Conservation (phyloP, 2,329 filamentous ascomycete species). For the Tolypocladium cylindrosporum region DNA sequence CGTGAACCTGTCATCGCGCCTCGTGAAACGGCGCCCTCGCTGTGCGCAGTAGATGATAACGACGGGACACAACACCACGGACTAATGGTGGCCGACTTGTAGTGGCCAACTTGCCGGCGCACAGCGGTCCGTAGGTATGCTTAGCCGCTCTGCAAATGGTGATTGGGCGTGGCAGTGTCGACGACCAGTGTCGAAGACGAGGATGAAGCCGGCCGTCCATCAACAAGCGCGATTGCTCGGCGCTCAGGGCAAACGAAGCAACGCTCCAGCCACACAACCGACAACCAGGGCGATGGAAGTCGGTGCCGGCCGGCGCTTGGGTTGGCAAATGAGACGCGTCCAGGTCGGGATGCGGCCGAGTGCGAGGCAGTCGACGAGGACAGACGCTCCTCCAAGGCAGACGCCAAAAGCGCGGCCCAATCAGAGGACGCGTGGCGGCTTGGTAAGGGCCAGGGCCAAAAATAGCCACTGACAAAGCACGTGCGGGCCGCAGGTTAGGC, state of each 20-base stretch:
- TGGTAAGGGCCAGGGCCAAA: neutral
- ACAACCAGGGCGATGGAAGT: neutral
- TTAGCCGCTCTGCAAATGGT: neutral
- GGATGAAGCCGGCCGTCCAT: neutral
- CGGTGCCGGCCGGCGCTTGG: neutral
- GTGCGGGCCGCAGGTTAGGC: neutral
- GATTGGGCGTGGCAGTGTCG: neutral
- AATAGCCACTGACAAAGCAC: slow-evolving; percentile 5
- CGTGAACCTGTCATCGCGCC: neutral
- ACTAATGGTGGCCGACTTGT: neutral
- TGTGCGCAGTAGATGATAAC: neutral
- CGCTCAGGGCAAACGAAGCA: neutral
- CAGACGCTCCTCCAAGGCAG: neutral
- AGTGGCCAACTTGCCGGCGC: neutral
- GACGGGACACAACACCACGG: neutral
- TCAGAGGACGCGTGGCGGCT: slow-evolving; percentile 1
- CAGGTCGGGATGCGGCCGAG: neutral
- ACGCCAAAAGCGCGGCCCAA: neutral
- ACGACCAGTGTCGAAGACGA: no score
- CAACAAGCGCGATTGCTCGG: neutral
- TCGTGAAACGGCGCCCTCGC: neutral
- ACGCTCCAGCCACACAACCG: neutral
- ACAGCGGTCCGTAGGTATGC: neutral
- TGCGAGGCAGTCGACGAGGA: neutral
- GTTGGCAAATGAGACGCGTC: neutral